Evolutionary conservation across 2,329 filamentous ascomycete species (phyloP), one percentile per base, ranked within the genome.

Genomic region (Pyrenochaeta sp.): DNA sequence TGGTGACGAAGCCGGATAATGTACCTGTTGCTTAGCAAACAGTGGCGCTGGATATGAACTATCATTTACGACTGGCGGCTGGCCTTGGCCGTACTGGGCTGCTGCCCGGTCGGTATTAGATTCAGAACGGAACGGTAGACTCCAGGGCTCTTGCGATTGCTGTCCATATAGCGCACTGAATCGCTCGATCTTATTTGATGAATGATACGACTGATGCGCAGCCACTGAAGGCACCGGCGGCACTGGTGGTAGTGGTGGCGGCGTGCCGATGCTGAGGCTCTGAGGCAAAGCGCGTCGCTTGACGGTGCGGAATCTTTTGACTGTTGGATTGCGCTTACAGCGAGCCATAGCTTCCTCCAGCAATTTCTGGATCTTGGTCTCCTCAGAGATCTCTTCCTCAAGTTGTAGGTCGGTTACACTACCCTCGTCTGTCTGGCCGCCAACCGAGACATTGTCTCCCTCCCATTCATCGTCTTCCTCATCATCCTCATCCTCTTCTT

Each of bases 251-350:
- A 36, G 46, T 22, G 44, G 13, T 34, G 40, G 57, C 42, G 42
- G 49, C n/a, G 47, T 9, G 1, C 54, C 54, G 36, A 19, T 42
- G 8, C 52, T 53, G 1, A 62, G 44, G 28, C 54, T 55, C 4
- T 30, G 4, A 22, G 56, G 59, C 24, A 56, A 22, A 9, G 45
- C 43, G 13, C 44, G 55, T 19, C 61, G 58, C 40, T 61, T 63
- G 5, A 67, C 59, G 1, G 66, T 66, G 10, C 55, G 47, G 28
- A 65, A 68, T 2, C 67, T 62, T 48, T 66, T 61, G 3, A 70
- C 56, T 1, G 56, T 67, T 3, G 66, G 64, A 27, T 68, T 65
- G 12, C 68, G 66, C 34, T 71, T 69, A 39, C 65, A 62, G 34
- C 65, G 58, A 0, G 55, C 59, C 54, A 66, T 60, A 15, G 61